These are phyloP conservation scores for Vitellaria paradoxa DNA, from an alignment of 179 eudicot species.

Conservation along the genomic window DNA sequence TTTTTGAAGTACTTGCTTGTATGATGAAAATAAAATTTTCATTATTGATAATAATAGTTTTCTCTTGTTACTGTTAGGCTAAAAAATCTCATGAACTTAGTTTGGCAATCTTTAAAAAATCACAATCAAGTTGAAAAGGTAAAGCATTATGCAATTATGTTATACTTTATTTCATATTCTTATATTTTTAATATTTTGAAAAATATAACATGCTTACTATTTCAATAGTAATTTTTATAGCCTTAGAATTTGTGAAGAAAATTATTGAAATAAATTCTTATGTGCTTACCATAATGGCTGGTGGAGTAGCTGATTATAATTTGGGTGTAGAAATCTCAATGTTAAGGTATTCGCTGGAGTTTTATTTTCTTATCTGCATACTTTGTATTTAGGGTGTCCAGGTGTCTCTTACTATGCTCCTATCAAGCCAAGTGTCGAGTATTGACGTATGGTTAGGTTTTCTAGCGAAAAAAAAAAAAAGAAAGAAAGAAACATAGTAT, in stretches of 20 bases:
- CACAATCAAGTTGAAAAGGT: too few relatives aligned
- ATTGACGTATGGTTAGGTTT: neutral
- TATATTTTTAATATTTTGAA: neutral
- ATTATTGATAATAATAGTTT: too few relatives aligned
- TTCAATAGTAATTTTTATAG: slow-evolving; percentile 32
- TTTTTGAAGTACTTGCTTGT: too few relatives aligned
- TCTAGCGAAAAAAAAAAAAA: neutral
- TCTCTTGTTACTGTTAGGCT: too few relatives aligned
- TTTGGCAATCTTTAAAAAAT: too few relatives aligned
- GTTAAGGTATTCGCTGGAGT: slow-evolving; percentile 49
- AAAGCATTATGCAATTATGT: too few relatives aligned
- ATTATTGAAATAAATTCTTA: slow-evolving; percentile 91
- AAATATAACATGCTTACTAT: neutral
- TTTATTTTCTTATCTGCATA: neutral
- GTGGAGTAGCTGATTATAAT: slow-evolving; percentile 99
- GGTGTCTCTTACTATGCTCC: neutral
- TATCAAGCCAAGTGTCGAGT: neutral
- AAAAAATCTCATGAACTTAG: too few relatives aligned
- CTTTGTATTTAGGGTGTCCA: neutral
- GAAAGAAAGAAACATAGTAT: neutral
- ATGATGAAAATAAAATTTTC: too few relatives aligned
- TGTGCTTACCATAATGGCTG: slow-evolving; percentile 99
- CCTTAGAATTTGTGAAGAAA: slow-evolving; percentile 96
- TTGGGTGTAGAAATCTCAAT: slow-evolving; percentile 96
- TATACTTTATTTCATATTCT: too few relatives aligned